Conservation (phyloP, 2,329 filamentous ascomycete species). For the Colletotrichum phormii region DNA sequence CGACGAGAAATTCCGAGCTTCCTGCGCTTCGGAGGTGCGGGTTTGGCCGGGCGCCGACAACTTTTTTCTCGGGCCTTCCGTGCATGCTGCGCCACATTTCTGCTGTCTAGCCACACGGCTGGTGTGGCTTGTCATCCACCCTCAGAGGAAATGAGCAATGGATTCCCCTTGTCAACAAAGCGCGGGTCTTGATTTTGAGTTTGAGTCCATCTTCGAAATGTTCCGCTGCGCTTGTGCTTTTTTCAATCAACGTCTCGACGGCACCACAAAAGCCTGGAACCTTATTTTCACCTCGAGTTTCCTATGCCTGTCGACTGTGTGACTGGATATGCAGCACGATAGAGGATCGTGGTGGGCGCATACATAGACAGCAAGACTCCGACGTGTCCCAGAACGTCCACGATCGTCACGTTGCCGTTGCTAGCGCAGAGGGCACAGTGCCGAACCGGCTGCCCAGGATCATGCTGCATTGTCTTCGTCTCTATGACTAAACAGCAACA, state of each 20-base stretch:
- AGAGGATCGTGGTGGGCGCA: no score
- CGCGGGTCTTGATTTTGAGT: slow-evolving; percentile 14
- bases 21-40: not conserved
- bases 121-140: no score
- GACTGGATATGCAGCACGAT: not conserved
- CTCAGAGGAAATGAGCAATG: not conserved
- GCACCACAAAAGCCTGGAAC: not conserved
- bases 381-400: not conserved
- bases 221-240: slow-evolving; percentile 19
- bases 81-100: not conserved
- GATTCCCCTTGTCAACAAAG: not conserved
- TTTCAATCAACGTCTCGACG: not conserved
- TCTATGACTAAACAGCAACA: not conserved
- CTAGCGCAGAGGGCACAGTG: not conserved
- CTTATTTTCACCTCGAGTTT: slow-evolving; percentile 1
- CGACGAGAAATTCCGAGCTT: slow-evolving; percentile 35
- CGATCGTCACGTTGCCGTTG: not conserved
- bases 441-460: not conserved
- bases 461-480: not conserved
- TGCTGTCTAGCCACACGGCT: not conserved
- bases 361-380: not conserved
- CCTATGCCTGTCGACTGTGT: not conserved
- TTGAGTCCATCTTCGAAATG: slow-evolving; percentile 16
- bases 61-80: not conserved
- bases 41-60: slow-evolving; percentile 26